Base-by-base conservation (phyloP, 305 asterid species). In the Rubia peregrina region DNA sequence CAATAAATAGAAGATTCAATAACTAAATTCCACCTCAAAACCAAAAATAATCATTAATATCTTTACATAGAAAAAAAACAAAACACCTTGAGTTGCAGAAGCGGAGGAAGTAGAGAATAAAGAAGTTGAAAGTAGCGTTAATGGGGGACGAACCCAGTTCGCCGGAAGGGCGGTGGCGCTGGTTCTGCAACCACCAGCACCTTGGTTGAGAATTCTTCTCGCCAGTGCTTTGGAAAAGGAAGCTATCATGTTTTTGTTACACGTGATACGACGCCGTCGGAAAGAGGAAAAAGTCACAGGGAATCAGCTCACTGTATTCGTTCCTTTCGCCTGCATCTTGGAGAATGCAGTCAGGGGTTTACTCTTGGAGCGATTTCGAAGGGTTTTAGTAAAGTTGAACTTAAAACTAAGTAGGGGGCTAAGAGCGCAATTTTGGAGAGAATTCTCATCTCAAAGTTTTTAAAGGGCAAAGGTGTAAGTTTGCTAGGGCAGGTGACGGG, bases 181-280 rank as follows among this genome's bases (percentile, higher is more conserved):
- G 12, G 69, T 59, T 55, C 64, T 60, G 26, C 65, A 71, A 22
- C 70, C 69, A 67, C 63, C 57, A 16, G 51, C 51, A 46, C 65
- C 73, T 33, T 43, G 83, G 76, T 80, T 79, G 74, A 78, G 87
- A 61, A 76, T 82, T 80, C 81, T 83, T 48, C 82, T 84, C 49
- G 75, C 84, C 41, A 85, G 73, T 75, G 73, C 67, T 79, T 81
- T 83, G 72, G 90, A 81, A 63, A 85, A 73, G 72, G 83, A 79
- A 78, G 86, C 83, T 64, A 85, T 82, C 79, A 88, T 85, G 12
- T 24, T 85, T 51, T 68, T 71, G 13, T 65, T 40, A 69, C 65
- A 55, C 26, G 16, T 69, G 65, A 40, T 17, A 51, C 51, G 61
- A 17, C 30, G 33, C 0, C 61, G 44, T 24, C 6, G 5, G 12